Evolutionary conservation across 148 eudicot genomes (phyloP), one percentile per base, ranked within the genome.

Genomic region (Dysphania ambrosioides): DNA sequence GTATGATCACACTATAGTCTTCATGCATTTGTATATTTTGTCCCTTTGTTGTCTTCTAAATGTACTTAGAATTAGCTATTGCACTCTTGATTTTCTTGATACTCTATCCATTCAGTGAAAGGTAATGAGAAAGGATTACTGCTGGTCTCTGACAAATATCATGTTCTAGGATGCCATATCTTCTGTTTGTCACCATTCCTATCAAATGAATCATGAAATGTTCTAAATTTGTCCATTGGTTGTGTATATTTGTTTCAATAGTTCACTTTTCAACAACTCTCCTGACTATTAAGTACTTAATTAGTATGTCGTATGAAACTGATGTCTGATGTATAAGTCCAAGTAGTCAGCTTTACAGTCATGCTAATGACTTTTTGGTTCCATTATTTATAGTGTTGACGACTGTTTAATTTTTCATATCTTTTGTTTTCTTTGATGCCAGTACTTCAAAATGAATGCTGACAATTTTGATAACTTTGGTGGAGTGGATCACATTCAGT

Each of bases 391-490:
- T n/a, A n/a, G n/a, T n/a, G n/a, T n/a, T n/a, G n/a, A n/a, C n/a
- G n/a, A n/a, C n/a, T n/a, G n/a, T n/a, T n/a, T n/a, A n/a, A n/a
- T n/a, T n/a, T n/a, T n/a, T 63, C 75, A 69, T 65, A 49, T 12
- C 1, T 18, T 42, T 16, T 30, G 29, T 11, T 51, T 35, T 36
- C 16, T 67, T 81, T 64, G 10, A 51, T 76, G 74, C 75, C 71
- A 96, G 99, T 96, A 96, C 79, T 96, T 88, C 90, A 87, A 92
- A 82, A 96, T 96, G 99, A 84, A 90, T 80, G 85, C 87, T 51
- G 86, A 68, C 66, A 92, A 88, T 42, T 96, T 84, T 71, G 91
- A 90, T 56, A 56, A 61, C 83, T 83, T 83, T 78, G 92, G 93
- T 64, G 97, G 92, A 26, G 79, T 92, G 51, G 95, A 88, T 58